Conservation (phyloP, 2,329 filamentous ascomycete species). For the Xylariaceae sp. region DNA sequence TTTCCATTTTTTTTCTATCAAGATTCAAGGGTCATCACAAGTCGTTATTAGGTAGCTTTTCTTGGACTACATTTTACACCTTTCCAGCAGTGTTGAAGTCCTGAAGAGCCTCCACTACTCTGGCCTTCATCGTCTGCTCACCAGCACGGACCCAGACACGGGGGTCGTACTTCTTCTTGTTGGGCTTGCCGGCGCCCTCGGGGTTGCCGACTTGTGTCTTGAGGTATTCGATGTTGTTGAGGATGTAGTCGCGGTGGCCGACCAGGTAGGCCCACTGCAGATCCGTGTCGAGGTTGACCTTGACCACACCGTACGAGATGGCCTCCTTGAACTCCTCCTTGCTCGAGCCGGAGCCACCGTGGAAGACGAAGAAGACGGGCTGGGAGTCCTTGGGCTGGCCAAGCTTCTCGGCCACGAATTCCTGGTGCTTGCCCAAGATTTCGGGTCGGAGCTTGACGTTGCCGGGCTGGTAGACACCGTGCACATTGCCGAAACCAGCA, state of each 20-base stretch:
- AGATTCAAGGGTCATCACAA: too few relatives aligned
- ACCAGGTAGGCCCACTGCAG: constrained; percentile 90
- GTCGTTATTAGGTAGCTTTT: neutral
- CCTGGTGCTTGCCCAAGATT: constrained; percentile 95
- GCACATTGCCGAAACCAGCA: constrained; percentile 96
- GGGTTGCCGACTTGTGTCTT: constrained; percentile 86
- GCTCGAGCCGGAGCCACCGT: constrained; percentile 88
- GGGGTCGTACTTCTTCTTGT: constrained; percentile 93
- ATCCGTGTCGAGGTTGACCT: constrained; percentile 99
- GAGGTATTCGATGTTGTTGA: constrained; percentile 94
- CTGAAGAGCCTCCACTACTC: constrained; percentile 73
- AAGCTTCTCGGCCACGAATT: constrained; percentile 78
- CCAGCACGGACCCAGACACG: constrained; percentile 94
- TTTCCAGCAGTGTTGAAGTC: constrained; percentile 86
- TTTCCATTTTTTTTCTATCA: too few relatives aligned
- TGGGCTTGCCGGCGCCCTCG: constrained; percentile 93
- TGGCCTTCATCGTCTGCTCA: constrained; percentile 90
- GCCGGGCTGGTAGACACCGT: constrained; percentile 97
- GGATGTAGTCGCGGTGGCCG: constrained; percentile 91
- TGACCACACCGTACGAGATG: constrained; percentile 91
- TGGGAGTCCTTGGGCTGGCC: constrained; percentile 62
- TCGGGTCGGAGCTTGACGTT: constrained; percentile 97
- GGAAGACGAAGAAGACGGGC: constrained; percentile 99
- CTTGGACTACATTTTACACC: constrained; percentile 49
- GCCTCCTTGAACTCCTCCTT: constrained; percentile 88